Percentiles rank a stretch among this genome's conserved stretches.
Conservation (phyloP, 192 early-diverging fungal species). For the Spinellus fusiger region DNA sequence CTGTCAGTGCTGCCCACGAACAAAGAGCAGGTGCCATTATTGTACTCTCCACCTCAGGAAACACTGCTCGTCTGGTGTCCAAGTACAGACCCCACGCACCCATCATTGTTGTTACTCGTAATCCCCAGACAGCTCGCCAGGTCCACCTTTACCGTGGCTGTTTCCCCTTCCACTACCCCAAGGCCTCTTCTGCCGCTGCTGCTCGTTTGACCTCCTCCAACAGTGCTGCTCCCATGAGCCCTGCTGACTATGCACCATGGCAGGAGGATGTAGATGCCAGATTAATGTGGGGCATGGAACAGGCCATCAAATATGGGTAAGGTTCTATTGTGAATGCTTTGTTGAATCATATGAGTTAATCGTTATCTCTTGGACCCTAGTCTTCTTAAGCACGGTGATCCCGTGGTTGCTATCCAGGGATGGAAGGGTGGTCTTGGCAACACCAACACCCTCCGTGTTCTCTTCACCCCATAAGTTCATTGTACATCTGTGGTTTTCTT, state of each 20-base stretch:
- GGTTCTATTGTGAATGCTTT: no score
- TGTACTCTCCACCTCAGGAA: conserved; percentile 85
- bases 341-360: no score
- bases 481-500: no score
- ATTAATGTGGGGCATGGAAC: conserved; percentile 69
- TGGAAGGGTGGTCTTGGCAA: conserved; percentile 75
- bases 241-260: conserved; percentile 55
- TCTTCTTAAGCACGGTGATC: conserved; percentile 54
- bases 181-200: conserved; percentile 22
- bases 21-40: conserved; percentile 84
- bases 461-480: conserved; percentile 50
- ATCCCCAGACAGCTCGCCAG: conserved; percentile 63
- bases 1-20: conserved; percentile 78
- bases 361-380: conserved; percentile 10
- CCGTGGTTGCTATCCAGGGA: conserved; percentile 73
- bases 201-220: not conserved
- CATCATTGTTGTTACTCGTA: conserved; percentile 88
- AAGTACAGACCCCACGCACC: conserved; percentile 93
- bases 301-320: conserved; percentile 57
- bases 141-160: conserved; percentile 77
- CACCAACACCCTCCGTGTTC: conserved; percentile 79
- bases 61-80: conserved; percentile 81
- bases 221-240: conserved; percentile 24
- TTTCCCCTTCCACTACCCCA: conserved; percentile 70
- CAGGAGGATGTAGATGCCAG: conserved; percentile 79